Base-by-base conservation (phyloP, 2,329 filamentous ascomycete genomes). In the Knoxdaviesia proteae region DNA sequence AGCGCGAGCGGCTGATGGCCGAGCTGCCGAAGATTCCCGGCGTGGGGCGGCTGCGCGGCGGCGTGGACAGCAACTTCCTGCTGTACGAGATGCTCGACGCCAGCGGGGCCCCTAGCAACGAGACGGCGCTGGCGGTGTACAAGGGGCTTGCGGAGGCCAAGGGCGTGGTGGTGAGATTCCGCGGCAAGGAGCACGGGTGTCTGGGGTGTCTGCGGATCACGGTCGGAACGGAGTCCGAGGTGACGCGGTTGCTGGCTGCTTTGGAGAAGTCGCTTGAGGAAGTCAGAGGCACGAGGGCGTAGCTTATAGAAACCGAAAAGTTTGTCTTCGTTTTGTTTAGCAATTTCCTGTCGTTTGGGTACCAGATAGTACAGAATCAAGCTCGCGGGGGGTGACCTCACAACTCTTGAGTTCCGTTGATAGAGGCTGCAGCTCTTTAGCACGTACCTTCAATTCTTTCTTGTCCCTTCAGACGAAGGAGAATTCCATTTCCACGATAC, bases 121-220 rank as follows among this genome's bases (percentile, higher is more conserved):
- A 66, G 40, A 71, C 73, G 1, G 90, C 90, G 10, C 58, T 87
- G 52, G 74, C 73, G 7, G 80, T 88, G 6, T 98, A 98, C 58
- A 77, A 92, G 61, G 68, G 65, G 32, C 67, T 98, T 52, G 90
- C 90, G 1, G 84, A 93, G 65, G 71, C 75, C 36, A 78, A 76
- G 56, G 86, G 88, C 1, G 88, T 98, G 0, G 87, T 98, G 6
- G 88, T 96, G 4, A 69, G 90, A 43, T 98, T 96, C 60, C 69
- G 90, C 51, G 90, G 90, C 40, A 92, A 87, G 62, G 90, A 98
- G 64, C 67, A 81, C 49, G 88, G 87, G 5, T 98, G 90, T 56
- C 59, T 78, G 37, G 90, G 88, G 0, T 94, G 88, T 54, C 61
- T 98, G 57, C 73, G 90, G 44, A 84, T 96, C 50, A 98, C 90